These are phyloP conservation scores for Verticillium albo-atrum DNA, from an alignment of 2,329 filamentous ascomycete genomes.

Conservation along the genomic window DNA sequence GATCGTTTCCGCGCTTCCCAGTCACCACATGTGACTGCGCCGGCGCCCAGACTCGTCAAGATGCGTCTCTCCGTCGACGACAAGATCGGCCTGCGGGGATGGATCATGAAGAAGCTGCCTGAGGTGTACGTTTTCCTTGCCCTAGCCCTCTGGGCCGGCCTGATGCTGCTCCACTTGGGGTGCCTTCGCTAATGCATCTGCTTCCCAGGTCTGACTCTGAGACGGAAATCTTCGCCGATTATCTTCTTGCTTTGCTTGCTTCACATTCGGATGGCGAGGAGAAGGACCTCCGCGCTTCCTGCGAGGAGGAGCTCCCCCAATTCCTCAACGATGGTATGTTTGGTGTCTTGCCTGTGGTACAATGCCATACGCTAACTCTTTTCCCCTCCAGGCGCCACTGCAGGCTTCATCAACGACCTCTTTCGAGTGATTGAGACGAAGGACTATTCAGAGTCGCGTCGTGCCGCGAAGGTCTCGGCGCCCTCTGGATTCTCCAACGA, in stretches of 20 bases:
- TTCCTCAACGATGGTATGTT: slow-evolving; percentile 64
- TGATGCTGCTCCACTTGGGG: neutral
- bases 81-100: slow-evolving; percentile 62
- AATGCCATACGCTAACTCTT: neutral
- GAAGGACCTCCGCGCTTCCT: slow-evolving; percentile 61
- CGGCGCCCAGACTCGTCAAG: neutral
- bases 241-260: slow-evolving; percentile 72
- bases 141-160: neutral
- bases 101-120: slow-evolving; percentile 58
- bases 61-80: slow-evolving; percentile 64
- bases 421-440: slow-evolving; percentile 61
- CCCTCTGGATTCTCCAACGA: neutral
- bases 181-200: neutral
- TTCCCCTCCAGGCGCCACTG: slow-evolving; percentile 1
- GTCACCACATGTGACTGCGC: neutral
- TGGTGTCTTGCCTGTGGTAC: no score
- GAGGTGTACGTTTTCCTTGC: slow-evolving; percentile 8
- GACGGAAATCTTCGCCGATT: slow-evolving; percentile 76
- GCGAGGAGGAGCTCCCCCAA: slow-evolving; percentile 68
- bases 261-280: slow-evolving; percentile 56
- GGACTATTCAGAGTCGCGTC: slow-evolving; percentile 36
- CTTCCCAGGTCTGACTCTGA: slow-evolving; percentile 70
- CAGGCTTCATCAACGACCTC: slow-evolving; percentile 53
- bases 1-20: neutral
- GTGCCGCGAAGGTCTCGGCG: neutral